Conservation (phyloP, 2,329 filamentous ascomycete genomes). For the Arthrobotrys conoides region DNA sequence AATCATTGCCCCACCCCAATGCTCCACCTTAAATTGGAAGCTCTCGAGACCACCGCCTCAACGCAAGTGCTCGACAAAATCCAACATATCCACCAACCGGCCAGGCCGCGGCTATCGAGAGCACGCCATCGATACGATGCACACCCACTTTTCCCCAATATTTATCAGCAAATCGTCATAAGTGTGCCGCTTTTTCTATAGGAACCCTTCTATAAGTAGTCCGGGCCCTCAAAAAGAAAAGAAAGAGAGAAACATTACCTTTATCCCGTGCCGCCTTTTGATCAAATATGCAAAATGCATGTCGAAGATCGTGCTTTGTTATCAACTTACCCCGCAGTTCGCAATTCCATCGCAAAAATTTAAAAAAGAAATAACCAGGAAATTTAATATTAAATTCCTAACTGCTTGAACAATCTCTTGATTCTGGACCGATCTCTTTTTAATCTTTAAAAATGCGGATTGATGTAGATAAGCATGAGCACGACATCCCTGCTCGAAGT, state of each 20-base stretch:
- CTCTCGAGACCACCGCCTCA: too few species aligned
- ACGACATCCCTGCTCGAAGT: slow-evolving; percentile 55
- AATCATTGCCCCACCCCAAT: too few species aligned
- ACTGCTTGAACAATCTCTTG: neutral
- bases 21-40: too few species aligned
- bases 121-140: slow-evolving; percentile 46
- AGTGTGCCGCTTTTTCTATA: neutral
- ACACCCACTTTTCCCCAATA: slow-evolving; percentile 8
- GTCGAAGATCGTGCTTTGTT: slow-evolving; percentile 31
- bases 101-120: slow-evolving; percentile 17
- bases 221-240: neutral
- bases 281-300: slow-evolving; percentile 11
- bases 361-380: too few species aligned
- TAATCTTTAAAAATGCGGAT: neutral
- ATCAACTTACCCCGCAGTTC: slow-evolving; percentile 38
- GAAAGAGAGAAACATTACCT: neutral
- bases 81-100: slow-evolving; percentile 3
- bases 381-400: neutral
- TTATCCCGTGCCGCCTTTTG: slow-evolving; percentile 25
- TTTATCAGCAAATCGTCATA: slow-evolving; percentile 40
- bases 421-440: neutral
- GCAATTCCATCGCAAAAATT: neutral
- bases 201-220: neutral
- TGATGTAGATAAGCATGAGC: slow-evolving; percentile 14
- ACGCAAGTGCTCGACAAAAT: slow-evolving; percentile 34